Percentiles rank a stretch among this genome's conserved stretches.
Conservation (phyloP, 2,329 filamentous ascomycete genomes). For the Beauveria sp. region DNA sequence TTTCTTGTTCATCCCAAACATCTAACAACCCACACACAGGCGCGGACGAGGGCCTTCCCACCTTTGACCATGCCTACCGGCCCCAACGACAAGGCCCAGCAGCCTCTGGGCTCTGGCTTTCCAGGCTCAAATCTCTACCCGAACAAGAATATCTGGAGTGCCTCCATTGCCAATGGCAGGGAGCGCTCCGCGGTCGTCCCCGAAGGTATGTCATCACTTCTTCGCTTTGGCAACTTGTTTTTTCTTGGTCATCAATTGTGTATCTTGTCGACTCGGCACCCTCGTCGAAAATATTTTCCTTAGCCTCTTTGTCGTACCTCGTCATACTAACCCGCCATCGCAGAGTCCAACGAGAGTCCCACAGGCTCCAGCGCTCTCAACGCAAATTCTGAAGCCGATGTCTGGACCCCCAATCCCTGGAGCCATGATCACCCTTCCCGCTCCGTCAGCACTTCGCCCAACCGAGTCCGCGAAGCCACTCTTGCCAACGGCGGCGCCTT, state of each 20-base stretch:
- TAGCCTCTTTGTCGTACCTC: not conserved
- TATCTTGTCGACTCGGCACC: not conserved
- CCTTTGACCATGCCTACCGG: constrained; percentile 29
- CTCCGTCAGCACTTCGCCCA: constrained; percentile 51
- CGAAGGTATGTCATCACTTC: constrained; percentile 35
- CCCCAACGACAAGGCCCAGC: constrained; percentile 24
- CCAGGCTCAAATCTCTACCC: constrained; percentile 28
- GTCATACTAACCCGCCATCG: not conserved
- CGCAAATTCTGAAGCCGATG: constrained; percentile 60
- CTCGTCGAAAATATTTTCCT: not conserved
- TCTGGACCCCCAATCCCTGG: constrained; percentile 56
- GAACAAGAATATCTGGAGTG: constrained; percentile 31
- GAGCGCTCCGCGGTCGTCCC: constrained; percentile 29
- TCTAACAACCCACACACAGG: constrained; percentile 17
- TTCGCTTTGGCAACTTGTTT: not conserved
- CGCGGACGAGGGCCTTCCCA: constrained; percentile 30
- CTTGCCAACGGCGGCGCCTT: constrained; percentile 35
- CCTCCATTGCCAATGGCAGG: constrained; percentile 35
- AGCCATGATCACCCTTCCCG: constrained; percentile 36
- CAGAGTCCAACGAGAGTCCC: constrained; percentile 33
- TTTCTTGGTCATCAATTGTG: not conserved
- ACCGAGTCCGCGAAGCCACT: constrained; percentile 43
- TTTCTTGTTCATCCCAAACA: not conserved
- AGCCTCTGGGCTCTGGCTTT: constrained; percentile 34
- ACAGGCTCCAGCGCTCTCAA: constrained; percentile 64